These are phyloP conservation scores for Phytophthora crassamura DNA, from an alignment of 352 stramenopile species.

Conservation along the genomic window DNA sequence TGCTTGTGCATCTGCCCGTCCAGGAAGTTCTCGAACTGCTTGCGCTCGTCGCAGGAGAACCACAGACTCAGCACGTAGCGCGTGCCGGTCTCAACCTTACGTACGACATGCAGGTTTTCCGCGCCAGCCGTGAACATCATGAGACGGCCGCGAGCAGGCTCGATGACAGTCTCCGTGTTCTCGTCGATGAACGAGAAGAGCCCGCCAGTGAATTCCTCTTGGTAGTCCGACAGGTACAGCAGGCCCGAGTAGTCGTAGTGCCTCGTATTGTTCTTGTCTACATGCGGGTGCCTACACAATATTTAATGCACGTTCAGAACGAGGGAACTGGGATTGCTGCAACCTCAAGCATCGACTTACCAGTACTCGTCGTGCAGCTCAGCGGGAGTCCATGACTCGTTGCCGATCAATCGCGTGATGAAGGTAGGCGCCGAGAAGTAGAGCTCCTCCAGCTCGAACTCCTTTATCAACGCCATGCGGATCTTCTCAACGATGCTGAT, in stretches of 20 bases:
- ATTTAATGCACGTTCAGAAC: conserved; percentile 6
- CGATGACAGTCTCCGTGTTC: conserved; percentile 69
- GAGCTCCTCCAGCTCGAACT: conserved; percentile 78
- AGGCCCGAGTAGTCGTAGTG: conserved; percentile 95
- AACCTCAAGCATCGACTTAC: conserved; percentile 30
- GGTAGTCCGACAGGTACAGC: conserved; percentile 87
- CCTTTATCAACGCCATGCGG: conserved; percentile 72
- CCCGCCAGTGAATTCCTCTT: conserved; percentile 88
- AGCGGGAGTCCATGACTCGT: conserved; percentile 73
- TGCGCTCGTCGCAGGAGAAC: conserved; percentile 92
- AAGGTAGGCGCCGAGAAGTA: conserved; percentile 95
- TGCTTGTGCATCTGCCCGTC: conserved; percentile 86
- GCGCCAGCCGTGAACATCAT: conserved; percentile 92
- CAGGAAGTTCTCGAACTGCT: conserved; percentile 91
- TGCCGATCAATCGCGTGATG: conserved; percentile 91
- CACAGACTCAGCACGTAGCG: conserved; percentile 93
- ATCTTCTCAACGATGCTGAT: conserved; percentile 83
- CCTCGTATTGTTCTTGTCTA: conserved; percentile 94
- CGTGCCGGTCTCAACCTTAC: conserved; percentile 73
- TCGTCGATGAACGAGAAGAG: conserved; percentile 92
- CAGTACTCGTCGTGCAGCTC: conserved; percentile 94
- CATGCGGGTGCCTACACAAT: conserved; percentile 77
- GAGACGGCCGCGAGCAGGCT: conserved; percentile 77
- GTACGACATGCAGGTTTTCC: conserved; percentile 91
- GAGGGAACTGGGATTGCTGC: neutral